Base-by-base conservation (phyloP, 805 yeast genomes). In the Debaryomyces maramus region DNA sequence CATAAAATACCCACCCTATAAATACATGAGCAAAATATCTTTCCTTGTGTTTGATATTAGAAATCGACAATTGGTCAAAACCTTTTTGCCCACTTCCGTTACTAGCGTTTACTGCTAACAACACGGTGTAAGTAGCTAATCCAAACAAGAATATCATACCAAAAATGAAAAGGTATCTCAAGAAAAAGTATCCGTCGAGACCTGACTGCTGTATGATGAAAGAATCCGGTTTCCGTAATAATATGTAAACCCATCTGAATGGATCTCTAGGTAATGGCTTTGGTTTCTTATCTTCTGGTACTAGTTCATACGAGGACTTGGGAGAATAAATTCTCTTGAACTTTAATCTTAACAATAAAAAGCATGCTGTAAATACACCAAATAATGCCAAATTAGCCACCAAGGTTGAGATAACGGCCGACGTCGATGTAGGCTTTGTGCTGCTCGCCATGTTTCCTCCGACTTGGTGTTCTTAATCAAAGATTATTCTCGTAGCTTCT, bases 121-220 rank as follows among this genome's bases (percentile, higher is more conserved):
- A 66, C 36, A 91, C 74, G 6, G 85, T 81, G 72, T 77, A 80
- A 5, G 80, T 66, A 20, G 80, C 51, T 32, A 80, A 65, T 1
- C 80, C 70, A 33, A 44, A 45, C 32, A 58, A 40, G 41, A 81
- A 78, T 29, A 80, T 56, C 5, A 67, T 44, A 9, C 77, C 67
- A 46, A 88, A 67, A 26, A 85, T 53, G 36, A 77, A 72, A 20
- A 93, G 61, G 56, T 85, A 93, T 48, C 99, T 73, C 45, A 89
- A 65, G 60, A 90, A 91, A 56, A 93, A 83, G 67, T 87, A 91
- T 4, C 97, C 97, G 58, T 91, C 98, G n/a, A 91, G 59, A 13
- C 97, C 98, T 15, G 93, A 84, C 53, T 91, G 95, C 48, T 83
- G 81, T 43, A 91, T 78, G 40, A 90, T 72, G 55, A 86, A 86